Evolutionary conservation across 2,329 filamentous ascomycete genomes (phyloP).

Genomic region (Dothideomycetes sp.): DNA sequence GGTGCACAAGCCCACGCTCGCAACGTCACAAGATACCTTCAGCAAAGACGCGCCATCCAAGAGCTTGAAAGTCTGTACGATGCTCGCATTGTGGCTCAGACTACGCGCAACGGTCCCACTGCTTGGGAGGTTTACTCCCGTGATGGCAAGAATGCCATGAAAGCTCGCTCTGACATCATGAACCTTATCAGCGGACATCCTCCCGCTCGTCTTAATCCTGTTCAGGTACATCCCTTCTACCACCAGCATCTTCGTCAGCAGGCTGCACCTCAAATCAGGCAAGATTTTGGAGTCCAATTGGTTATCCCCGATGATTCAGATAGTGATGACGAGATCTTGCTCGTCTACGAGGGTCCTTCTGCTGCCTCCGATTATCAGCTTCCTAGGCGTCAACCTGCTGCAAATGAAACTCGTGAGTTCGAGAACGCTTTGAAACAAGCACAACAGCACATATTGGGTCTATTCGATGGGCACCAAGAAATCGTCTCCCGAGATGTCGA

Average conservation of each 20-base stretch:
- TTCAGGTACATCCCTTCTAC: conserved; percentile 70
- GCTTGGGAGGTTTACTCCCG: conserved; percentile 84
- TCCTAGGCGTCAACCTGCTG: conserved; percentile 46
- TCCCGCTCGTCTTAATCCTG: conserved; percentile 57
- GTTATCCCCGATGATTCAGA: conserved; percentile 59
- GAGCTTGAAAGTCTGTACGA: conserved; percentile 71
- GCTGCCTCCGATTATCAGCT: conserved; percentile 44
- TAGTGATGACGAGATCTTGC: conserved; percentile 52
- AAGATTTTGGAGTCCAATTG: conserved; percentile 62
- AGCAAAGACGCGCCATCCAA: conserved; percentile 70
- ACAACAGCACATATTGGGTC: conserved; percentile 45
- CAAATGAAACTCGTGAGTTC: conserved; percentile 47
- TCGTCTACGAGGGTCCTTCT: conserved; percentile 65
- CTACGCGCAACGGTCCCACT: conserved; percentile 57
- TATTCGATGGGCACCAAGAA: conserved; percentile 46
- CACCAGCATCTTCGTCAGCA: conserved; percentile 61
- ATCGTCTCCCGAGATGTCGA: conserved; percentile 46
- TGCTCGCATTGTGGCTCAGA: conserved; percentile 78
- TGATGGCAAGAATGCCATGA: conserved; percentile 73
- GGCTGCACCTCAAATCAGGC: conserved; percentile 53
- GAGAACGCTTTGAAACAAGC: conserved; percentile 50
- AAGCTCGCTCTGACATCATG: conserved; percentile 65
- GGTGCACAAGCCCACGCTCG: conserved; percentile 72
- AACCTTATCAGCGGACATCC: conserved; percentile 65
- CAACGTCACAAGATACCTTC: conserved; percentile 79